phyloP scores from a whole-genome alignment of 257 asterid genomes.

The Pogostemon cablin region DNA sequence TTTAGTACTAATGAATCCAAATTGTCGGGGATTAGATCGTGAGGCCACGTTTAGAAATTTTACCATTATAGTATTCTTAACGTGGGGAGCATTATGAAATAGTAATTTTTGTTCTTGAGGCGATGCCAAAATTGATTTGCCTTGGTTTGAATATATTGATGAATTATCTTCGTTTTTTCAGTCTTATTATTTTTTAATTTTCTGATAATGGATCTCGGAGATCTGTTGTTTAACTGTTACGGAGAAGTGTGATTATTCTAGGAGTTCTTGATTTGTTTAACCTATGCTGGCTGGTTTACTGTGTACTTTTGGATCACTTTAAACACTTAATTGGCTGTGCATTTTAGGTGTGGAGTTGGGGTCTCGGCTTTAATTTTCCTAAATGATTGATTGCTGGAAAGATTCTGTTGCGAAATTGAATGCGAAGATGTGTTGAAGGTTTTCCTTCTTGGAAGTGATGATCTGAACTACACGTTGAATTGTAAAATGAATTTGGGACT shows the following conservation, averaged over 20 bases:
- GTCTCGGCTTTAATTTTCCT: neutral
- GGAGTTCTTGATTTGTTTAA: slow-evolving; percentile 26
- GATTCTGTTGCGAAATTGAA: neutral
- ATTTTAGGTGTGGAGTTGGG: neutral
- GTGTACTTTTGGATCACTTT: slow-evolving; percentile 20
- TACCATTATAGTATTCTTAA: too few species aligned
- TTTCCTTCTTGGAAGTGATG: slow-evolving; percentile 5
- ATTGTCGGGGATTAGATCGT: neutral
- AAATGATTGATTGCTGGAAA: neutral
- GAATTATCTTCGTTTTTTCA: too few species aligned
- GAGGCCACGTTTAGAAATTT: slow-evolving; percentile 11
- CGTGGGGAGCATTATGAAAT: too few species aligned
- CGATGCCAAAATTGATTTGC: too few species aligned
- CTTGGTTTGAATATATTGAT: too few species aligned
- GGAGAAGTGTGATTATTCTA: neutral
- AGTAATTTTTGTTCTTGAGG: too few species aligned
- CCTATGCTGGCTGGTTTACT: neutral
- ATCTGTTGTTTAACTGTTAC: slow-evolving; percentile 29
- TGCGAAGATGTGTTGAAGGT: neutral
- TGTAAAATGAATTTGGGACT: too few species aligned
- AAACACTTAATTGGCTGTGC: neutral
- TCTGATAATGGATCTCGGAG: slow-evolving; percentile 14
- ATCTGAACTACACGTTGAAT: slow-evolving; percentile 10
- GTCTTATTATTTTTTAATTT: neutral
- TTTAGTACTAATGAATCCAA: neutral